These are phyloP conservation scores for Parathielavia hyrcaniae DNA, from an alignment of 495 filamentous ascomycete species.

Conservation along the genomic window DNA sequence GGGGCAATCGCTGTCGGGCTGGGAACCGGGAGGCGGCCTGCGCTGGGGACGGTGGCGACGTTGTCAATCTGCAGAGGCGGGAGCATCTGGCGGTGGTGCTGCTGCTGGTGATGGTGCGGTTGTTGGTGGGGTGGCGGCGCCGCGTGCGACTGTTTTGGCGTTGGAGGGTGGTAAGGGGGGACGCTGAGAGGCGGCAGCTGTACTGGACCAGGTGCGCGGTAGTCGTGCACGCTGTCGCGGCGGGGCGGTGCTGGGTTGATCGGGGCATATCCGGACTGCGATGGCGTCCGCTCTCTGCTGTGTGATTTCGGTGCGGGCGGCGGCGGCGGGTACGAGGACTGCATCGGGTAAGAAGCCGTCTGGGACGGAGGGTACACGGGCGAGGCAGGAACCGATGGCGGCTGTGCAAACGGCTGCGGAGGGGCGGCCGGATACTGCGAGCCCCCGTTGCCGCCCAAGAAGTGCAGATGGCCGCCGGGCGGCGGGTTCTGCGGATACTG, in stretches of 20 bases:
- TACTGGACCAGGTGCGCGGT: slow-evolving; percentile 13
- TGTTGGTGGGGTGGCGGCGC: slow-evolving; percentile 6
- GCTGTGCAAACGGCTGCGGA: slow-evolving; percentile 44
- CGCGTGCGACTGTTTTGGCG: slow-evolving; percentile 1
- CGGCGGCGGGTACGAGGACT: slow-evolving; percentile 38
- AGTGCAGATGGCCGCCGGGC: slow-evolving; percentile 34
- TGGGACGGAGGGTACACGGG: slow-evolving; percentile 37
- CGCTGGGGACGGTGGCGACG: not conserved
- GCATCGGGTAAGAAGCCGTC: slow-evolving; percentile 17
- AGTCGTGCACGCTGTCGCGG: slow-evolving; percentile 23
- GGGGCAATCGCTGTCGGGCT: slow-evolving; percentile 11
- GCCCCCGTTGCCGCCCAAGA: slow-evolving; percentile 28
- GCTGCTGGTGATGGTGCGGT: no score
- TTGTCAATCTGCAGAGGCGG: slow-evolving; percentile 24
- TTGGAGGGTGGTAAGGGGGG: slow-evolving; percentile 7
- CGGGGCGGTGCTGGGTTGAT: slow-evolving; percentile 26
- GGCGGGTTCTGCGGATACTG: slow-evolving; percentile 37
- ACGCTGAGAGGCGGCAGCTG: slow-evolving; percentile 19
- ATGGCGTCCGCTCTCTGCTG: slow-evolving; percentile 27
- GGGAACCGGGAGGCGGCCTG: slow-evolving; percentile 12
- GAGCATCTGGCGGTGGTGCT: slow-evolving; percentile 2
- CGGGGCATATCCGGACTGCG: slow-evolving; percentile 27
- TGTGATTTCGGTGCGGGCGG: slow-evolving; percentile 35
- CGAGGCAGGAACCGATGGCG: slow-evolving; percentile 42
- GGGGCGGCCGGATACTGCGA: slow-evolving; percentile 31